These are phyloP conservation scores for Pyrenophora seminiperda DNA, from an alignment of 2,329 filamentous ascomycete genomes.

Conservation along the genomic window DNA sequence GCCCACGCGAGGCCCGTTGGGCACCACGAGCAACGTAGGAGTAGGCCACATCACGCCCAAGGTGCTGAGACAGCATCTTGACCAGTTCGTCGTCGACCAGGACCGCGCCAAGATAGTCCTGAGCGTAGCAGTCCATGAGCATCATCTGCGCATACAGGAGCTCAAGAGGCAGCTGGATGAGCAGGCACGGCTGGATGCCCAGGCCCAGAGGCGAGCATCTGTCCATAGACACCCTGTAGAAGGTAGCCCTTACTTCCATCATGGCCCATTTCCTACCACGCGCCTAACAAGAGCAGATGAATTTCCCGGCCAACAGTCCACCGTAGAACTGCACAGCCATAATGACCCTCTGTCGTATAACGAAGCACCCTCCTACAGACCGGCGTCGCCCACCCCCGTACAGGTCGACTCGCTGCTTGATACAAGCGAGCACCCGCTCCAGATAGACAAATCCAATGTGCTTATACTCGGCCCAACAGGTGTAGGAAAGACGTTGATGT, in stretches of 20 bases:
- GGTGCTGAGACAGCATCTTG: conserved; percentile 82
- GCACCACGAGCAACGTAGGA: conserved; percentile 62
- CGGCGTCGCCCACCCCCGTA: conserved; percentile 27
- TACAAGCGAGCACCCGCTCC: conserved; percentile 59
- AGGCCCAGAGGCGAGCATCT: conserved; percentile 72
- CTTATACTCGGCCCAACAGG: conserved; percentile 89
- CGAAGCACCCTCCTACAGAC: conserved; percentile 27
- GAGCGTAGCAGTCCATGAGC: conserved; percentile 92
- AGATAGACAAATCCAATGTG: conserved; percentile 95
- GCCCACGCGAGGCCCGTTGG: conserved; percentile 67
- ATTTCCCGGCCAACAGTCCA: conserved; percentile 65
- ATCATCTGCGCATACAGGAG: conserved; percentile 86
- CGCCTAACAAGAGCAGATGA: conserved; percentile 56
- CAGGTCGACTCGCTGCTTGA: conserved; percentile 57
- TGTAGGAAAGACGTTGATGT: conserved; percentile 94
- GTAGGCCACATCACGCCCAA: conserved; percentile 65
- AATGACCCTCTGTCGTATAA: conserved; percentile 19
- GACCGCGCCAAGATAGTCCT: conserved; percentile 93
- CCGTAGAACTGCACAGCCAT: conserved; percentile 46
- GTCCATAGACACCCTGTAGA: conserved; percentile 75
- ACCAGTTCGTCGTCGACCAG: conserved; percentile 96
- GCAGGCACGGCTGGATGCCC: conserved; percentile 72
- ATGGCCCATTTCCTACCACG: conserved; percentile 7
- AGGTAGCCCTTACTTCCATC: conserved; percentile 57
- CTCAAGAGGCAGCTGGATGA: conserved; percentile 77